Conservation (phyloP, 805 yeast genomes). For the Candida golubevii region DNA sequence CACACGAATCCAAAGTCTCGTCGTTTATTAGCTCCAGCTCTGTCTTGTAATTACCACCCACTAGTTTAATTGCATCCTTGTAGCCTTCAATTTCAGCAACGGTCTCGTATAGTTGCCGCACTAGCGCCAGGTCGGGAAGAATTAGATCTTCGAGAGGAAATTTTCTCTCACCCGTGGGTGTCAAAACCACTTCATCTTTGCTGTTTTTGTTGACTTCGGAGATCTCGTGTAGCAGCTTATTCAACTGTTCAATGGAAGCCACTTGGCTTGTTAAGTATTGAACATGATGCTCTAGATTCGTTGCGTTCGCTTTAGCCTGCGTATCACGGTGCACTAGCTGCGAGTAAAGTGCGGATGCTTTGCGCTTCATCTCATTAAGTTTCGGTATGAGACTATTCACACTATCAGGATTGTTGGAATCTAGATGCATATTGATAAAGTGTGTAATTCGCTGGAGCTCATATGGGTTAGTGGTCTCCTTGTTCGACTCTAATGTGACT, state of each 20-base stretch:
- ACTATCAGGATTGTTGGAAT: slow-evolving; percentile 8
- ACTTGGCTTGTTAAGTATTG: slow-evolving; percentile 27
- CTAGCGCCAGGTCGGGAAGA: slow-evolving; percentile 37
- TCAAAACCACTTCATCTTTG: slow-evolving; percentile 16
- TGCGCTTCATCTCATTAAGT: slow-evolving; percentile 13
- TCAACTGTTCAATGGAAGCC: slow-evolving; percentile 19
- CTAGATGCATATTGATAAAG: slow-evolving; percentile 15
- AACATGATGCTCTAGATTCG: slow-evolving; percentile 28
- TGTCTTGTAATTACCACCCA: slow-evolving; percentile 46
- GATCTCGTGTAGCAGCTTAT: slow-evolving; percentile 22
- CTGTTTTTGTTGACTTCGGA: slow-evolving; percentile 23
- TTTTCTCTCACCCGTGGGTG: slow-evolving; percentile 4
- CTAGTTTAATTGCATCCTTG: slow-evolving; percentile 58
- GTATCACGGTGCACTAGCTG: slow-evolving; percentile 33
- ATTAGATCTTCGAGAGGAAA: slow-evolving; percentile 33
- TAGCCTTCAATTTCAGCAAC: slow-evolving; percentile 66
- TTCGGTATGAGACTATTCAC: slow-evolving; percentile 13
- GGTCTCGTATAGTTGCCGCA: slow-evolving; percentile 57
- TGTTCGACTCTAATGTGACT: slow-evolving; percentile 9
- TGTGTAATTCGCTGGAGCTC: slow-evolving; percentile 11
- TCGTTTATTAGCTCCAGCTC: slow-evolving; percentile 34
- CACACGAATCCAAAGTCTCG: slow-evolving; percentile 29
- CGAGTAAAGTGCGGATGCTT: slow-evolving; percentile 25
- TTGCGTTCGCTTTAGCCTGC: slow-evolving; percentile 35
- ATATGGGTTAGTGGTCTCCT: background rate